Percentiles rank a stretch among this genome's conserved stretches.
Conservation (phyloP, 2,329 filamentous ascomycete species). For the Pyricularia sp. region DNA sequence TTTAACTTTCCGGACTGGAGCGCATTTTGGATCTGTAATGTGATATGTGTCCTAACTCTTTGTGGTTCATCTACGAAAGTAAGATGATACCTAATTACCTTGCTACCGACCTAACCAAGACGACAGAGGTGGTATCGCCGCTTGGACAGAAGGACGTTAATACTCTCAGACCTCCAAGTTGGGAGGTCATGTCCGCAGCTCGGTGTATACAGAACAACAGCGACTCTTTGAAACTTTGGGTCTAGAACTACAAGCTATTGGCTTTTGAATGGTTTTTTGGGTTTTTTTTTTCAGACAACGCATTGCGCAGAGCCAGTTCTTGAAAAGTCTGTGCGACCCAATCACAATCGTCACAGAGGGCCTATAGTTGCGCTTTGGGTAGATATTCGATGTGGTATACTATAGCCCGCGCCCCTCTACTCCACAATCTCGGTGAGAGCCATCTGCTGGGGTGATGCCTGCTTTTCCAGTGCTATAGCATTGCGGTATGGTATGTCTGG, state of each 20-base stretch:
- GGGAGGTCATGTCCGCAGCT: neutral
- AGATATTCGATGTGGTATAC: neutral
- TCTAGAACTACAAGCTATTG: neutral
- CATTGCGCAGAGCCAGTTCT: neutral
- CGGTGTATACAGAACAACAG: neutral
- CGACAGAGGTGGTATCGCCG: neutral
- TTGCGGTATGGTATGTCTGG: neutral
- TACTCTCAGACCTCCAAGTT: neutral
- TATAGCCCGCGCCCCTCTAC: neutral
- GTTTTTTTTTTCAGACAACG: neutral
- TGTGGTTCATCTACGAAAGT: neutral
- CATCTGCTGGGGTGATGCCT: neutral
- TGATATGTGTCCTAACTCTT: neutral
- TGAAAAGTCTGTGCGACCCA: neutral
- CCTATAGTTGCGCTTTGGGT: neutral
- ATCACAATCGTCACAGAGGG: neutral
- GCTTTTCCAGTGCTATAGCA: neutral
- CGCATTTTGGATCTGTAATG: neutral
- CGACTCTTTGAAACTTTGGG: neutral
- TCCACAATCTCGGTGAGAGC: neutral
- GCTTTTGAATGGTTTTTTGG: no score
- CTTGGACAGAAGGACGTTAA: neutral
- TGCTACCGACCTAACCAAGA: neutral
- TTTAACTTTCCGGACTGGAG: neutral
- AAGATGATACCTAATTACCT: neutral